A percentile compares a stretch with the other conserved stretches of the same genome.
Conservation (phyloP, 768 basidiomycete species). For the Lactarius trivialis region DNA sequence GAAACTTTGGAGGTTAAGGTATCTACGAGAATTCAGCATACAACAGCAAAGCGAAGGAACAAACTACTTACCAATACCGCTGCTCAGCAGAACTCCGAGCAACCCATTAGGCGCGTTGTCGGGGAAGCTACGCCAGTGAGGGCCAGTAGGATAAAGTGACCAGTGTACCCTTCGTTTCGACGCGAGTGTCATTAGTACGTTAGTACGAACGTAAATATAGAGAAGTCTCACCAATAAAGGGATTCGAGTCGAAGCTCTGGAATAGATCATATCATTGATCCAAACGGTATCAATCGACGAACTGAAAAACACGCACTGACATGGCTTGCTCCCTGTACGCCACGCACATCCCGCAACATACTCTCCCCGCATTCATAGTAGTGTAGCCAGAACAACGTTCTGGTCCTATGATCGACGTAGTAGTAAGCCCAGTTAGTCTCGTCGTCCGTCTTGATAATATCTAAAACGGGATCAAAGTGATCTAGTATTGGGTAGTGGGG, state of each 20-base stretch:
- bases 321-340: neutral
- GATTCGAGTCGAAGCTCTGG: constrained; percentile 6
- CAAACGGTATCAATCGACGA: neutral
- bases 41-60: neutral
- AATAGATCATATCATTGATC: neutral
- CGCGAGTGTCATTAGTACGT: too few species aligned
- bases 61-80: constrained; percentile 9
- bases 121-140: neutral
- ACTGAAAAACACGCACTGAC: constrained; percentile 3
- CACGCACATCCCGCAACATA: neutral
- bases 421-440: constrained; percentile 5
- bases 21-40: neutral
- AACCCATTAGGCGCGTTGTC: neutral
- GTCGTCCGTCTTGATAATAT: neutral
- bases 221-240: constrained; percentile 8
- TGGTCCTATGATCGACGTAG: constrained; percentile 7
- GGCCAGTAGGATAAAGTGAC: constrained; percentile 15
- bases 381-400: constrained; percentile 7
- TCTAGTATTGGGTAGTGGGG: too few species aligned
- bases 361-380: neutral
- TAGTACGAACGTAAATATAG: neutral
- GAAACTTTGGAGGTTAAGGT: constrained; percentile 11
- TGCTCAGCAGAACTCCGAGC: constrained; percentile 1
- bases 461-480: constrained; percentile 8
- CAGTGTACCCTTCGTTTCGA: constrained; percentile 7